Base-by-base conservation (phyloP, 129 eudicot species). In the Helichrysum umbraculigerum region DNA sequence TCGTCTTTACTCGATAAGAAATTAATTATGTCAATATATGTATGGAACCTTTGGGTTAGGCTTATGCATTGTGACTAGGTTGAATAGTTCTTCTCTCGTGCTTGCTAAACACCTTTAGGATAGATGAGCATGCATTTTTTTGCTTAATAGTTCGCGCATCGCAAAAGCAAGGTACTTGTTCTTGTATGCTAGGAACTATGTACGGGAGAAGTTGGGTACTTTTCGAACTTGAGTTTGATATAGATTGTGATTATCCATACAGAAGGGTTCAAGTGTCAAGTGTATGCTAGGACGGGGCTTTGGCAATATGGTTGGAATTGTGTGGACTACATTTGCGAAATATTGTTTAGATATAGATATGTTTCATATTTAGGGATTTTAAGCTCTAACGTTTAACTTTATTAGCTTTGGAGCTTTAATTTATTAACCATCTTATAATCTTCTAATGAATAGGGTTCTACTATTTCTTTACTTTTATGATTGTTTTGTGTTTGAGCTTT, bases 201-300 rank as follows among this genome's bases (percentile, higher is more conserved):
- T 30, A 30, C 44, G 16, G 57, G 33, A 57, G 75, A 77, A 57
- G 59, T 77, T 39, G 30, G 59, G 72, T 77, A 68, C 32, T 10
- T 28, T 37, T 21, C 57, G 68, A 56, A 29, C 74, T 16, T 77
- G 68, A 68, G 58, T 35, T 77, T 77, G 81, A 68, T 77, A 12
- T 58, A 37, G 34, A 67, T 68, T 44, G n/a, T 37, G 69, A 69
- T 77, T 68, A 11, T 57, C 9, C 56, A 35, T 33, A 65, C 32
- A 44, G 35, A 72, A 35, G 67, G 54, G 61, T 16, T 20, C 16
- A 75, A 4, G 29, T 11, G 5, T 63, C 21, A 5, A 11, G 29
- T 37, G 42, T 37, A 12, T 77, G 68, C 44, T 68, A 77, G 44
- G 42, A 50, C 67, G 39, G 34, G 35, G 25, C 52, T 52, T 76